Evolutionary conservation across 2,329 filamentous ascomycete genomes (phyloP), one percentile per base, ranked within the genome.

Genomic region (Cryphonectria radicalis): DNA sequence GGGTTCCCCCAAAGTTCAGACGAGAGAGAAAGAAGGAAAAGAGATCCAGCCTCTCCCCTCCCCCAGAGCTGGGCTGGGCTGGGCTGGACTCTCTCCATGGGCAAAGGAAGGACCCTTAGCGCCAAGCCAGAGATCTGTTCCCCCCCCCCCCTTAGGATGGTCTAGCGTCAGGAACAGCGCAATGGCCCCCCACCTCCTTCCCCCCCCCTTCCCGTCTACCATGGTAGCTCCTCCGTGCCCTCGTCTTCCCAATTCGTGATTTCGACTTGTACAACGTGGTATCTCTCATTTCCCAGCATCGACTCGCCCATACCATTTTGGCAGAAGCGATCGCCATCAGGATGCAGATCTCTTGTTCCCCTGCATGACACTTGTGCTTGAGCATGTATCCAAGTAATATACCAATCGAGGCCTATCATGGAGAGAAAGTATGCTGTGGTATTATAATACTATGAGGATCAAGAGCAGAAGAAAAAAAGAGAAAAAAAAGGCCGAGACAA

Each of bases 101-200:
- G n/a, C 59, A 19, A 35, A 40, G n/a, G 40, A 35, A 40, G n/a
- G 40, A 40, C 40, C 62, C 62, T n/a, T 40, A 64, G 35, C 19
- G 19, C n/a, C 42, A 42, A 25, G 28, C 37, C 43, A n/a, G 63
- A 50, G 63, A 65, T 53, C 63, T 32, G 1, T 6, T n/a, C 46
- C 46, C 46, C 19, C 42, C 53, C 63, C n/a, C 43, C n/a, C n/a
- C n/a, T n/a, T n/a, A 13, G 50, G 25, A 22, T 50, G 42, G 63
- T 50, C 43, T 65, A 65, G 63, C 63, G 42, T 37, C 63, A 65
- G 63, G 63, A 50, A 65, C 63, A n/a, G 25, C 43, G 28, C 46
- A 8, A 8, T 50, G 46, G 43, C 6, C 19, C 46, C 22, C 46
- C 46, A 7, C 22, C 22, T 6, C 42, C 43, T 19, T 19, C 4